These are phyloP conservation scores for Saccharomycodes ludwigii DNA, from an alignment of 805 yeast species.

Conservation along the genomic window DNA sequence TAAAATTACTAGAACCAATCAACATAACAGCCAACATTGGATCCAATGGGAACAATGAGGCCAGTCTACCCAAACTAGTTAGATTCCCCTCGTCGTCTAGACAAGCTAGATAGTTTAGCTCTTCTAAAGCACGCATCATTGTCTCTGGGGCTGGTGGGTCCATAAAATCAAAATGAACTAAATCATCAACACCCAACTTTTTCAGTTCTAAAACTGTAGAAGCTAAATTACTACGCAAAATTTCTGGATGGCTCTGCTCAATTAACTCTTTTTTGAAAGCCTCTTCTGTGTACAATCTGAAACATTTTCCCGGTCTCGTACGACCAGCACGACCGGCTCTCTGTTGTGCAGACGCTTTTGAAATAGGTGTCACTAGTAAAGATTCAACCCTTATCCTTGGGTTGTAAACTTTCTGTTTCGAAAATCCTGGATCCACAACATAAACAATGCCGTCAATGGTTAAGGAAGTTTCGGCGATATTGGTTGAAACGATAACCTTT, in stretches of 20 bases:
- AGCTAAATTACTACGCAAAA: constrained; percentile 79
- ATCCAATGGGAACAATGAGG: constrained; percentile 89
- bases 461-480: constrained; percentile 94
- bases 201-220: constrained; percentile 87
- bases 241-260: constrained; percentile 94
- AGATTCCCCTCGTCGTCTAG: constrained; percentile 84
- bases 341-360: constrained; percentile 96
- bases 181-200: constrained; percentile 87
- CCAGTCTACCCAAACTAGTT: constrained; percentile 79
- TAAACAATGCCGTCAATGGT: constrained; percentile 96
- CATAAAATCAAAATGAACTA: constrained; percentile 97
- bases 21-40: constrained; percentile 92
- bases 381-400: constrained; percentile 95
- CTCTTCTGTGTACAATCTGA: constrained; percentile 91
- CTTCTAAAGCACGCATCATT: constrained; percentile 98
- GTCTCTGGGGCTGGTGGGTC: constrained; percentile 99
- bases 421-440: constrained; percentile 95
- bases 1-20: constrained; percentile 73
- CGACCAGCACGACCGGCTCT: constrained; percentile 99
- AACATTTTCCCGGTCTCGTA: constrained; percentile 96
- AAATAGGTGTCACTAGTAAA: constrained; percentile 84
- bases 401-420: constrained; percentile 91
- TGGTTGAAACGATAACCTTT: constrained; percentile 83
- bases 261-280: constrained; percentile 89
- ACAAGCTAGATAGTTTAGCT: constrained; percentile 80